A percentile compares a stretch with the other conserved stretches of the same genome.
These are phyloP conservation scores for Cudoniella acicularis DNA, from an alignment of 495 filamentous ascomycete genomes.

Conservation along the genomic window DNA sequence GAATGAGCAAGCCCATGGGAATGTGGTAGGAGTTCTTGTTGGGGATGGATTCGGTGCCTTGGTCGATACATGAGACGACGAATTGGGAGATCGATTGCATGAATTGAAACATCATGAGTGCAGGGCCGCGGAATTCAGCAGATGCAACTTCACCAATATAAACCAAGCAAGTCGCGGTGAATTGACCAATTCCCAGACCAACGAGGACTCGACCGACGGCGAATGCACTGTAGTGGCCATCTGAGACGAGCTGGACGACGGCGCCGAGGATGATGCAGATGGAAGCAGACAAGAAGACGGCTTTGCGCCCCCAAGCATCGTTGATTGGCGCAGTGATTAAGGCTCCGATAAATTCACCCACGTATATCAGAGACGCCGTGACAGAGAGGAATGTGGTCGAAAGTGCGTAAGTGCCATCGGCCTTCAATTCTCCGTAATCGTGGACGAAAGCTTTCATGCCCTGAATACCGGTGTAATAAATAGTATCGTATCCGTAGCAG, in stretches of 20 bases:
- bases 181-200: conserved; percentile 25
- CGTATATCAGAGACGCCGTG: conserved; percentile 25
- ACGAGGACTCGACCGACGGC: conserved; percentile 22
- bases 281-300: conserved; percentile 22
- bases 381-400: conserved; percentile 16
- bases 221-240: conserved; percentile 10
- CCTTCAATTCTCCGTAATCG: conserved; percentile 13
- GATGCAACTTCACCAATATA: conserved; percentile 36
- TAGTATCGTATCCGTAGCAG: conserved; percentile 20
- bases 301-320: conserved; percentile 24
- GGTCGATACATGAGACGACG: conserved; percentile 31
- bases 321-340: conserved; percentile 25
- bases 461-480: conserved; percentile 25
- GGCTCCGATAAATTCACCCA: conserved; percentile 25
- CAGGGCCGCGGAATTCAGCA: conserved; percentile 31
- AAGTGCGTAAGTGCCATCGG: conserved; percentile 10
- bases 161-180: conserved; percentile 22
- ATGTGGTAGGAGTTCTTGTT: conserved; percentile 29
- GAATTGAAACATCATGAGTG: conserved; percentile 37
- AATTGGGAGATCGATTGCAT: conserved; percentile 35
- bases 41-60: conserved; percentile 30
- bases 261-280: conserved; percentile 21
- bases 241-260: conserved; percentile 18
- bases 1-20: conserved; percentile 34
- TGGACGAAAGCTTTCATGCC: conserved; percentile 23